A percentile compares a stretch with the other conserved stretches of the same genome.
phyloP scores from a whole-genome alignment of 768 basidiomycete species.

The Agaricus blazei region DNA sequence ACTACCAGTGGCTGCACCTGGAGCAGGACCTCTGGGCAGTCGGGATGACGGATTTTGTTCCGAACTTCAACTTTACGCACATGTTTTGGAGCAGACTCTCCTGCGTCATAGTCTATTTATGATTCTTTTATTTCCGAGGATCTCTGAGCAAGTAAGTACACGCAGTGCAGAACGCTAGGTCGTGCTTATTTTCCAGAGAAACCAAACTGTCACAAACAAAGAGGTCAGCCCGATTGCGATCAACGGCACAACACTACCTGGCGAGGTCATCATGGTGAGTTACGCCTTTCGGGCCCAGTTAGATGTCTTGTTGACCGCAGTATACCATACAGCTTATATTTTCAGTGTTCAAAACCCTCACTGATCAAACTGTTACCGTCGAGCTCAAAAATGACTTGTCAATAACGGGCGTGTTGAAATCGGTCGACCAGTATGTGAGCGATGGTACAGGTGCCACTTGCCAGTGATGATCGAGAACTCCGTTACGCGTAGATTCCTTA shows the following conservation, averaged over 20 bases:
- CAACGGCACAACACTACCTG: background rate
- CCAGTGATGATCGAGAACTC: constrained; percentile 4
- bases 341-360: constrained; percentile 98
- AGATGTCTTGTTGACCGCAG: background rate
- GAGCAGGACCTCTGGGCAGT: background rate
- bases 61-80: background rate
- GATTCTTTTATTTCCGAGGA: constrained; percentile 1
- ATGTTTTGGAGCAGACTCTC: background rate
- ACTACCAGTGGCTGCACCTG: background rate
- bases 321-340: constrained; percentile 66
- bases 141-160: background rate
- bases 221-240: background rate
- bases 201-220: constrained; percentile 4
- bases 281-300: background rate
- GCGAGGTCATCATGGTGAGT: constrained; percentile 5
- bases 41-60: background rate
- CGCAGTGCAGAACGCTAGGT: background rate
- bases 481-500: constrained; percentile 63
- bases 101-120: constrained; percentile 4
- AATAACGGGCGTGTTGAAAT: constrained; percentile 93
- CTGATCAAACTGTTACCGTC: constrained; percentile 94
- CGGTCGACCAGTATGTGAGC: constrained; percentile 87
- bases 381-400: constrained; percentile 99
- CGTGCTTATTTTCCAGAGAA: background rate
- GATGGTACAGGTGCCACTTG: constrained; percentile 1